Conservation (phyloP, 139 green algal genomes). For the Ettlia oleoabundans region DNA sequence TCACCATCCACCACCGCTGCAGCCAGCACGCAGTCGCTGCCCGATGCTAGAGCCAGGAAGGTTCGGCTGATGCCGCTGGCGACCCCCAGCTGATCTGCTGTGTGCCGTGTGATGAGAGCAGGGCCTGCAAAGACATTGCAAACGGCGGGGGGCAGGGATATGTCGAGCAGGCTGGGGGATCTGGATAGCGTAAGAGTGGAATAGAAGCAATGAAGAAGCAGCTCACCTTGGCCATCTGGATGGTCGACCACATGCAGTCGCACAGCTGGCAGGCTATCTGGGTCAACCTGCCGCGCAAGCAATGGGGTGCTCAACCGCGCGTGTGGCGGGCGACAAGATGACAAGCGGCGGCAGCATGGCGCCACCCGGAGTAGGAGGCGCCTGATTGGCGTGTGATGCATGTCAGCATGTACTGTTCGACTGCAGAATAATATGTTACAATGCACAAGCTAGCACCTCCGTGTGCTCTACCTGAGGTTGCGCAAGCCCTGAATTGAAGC, state of each 20-base stretch:
- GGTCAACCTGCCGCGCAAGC: not conserved
- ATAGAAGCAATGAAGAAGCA: no score
- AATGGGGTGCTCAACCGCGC: no score
- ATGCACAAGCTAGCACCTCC: no score
- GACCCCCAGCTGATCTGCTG: constrained; percentile 1
- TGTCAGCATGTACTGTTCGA: no score
- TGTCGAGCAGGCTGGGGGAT: no score
- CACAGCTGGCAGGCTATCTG: not conserved
- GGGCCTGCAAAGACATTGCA: not conserved
- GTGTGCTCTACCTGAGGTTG: not conserved
- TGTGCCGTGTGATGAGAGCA: constrained; percentile 17
- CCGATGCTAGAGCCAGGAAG: constrained; percentile 13
- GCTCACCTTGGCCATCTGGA: not conserved
- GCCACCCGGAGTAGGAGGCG: no score
- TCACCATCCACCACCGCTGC: not conserved
- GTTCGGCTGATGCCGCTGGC: not conserved
- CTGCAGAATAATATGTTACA: no score
- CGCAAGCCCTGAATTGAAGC: constrained; percentile 2
- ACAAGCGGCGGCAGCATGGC: no score
- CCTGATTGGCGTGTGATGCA: no score
- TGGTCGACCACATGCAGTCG: not conserved
- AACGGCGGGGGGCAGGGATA: not conserved
- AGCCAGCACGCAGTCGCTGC: constrained; percentile 31
- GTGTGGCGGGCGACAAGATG: no score
- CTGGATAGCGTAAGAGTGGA: no score